Percentiles rank a stretch among this genome's conserved stretches.
Evolutionary conservation across 2,329 filamentous ascomycete species (phyloP).

Genomic region (Exutisphaerella laricina): DNA sequence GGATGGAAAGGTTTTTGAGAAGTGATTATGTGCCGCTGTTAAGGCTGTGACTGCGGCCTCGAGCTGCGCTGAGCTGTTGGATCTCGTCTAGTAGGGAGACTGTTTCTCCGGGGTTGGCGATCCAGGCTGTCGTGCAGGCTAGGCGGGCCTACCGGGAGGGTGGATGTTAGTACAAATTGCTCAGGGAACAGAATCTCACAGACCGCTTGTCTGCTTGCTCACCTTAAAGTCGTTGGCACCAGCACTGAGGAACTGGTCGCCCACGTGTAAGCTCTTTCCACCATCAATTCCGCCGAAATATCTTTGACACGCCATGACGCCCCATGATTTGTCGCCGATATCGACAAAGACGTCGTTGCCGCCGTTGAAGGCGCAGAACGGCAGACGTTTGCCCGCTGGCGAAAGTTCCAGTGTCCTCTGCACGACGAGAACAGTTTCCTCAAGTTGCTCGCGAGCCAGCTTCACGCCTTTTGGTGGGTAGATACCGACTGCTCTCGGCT

Average conservation of each 20-base stretch:
- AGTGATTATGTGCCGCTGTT: neutral
- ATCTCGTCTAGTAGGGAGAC: slow-evolving; percentile 85
- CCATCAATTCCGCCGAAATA: slow-evolving; percentile 76
- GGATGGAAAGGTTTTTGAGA: too few relatives aligned
- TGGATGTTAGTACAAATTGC: slow-evolving; percentile 1
- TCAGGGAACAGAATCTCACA: too few relatives aligned
- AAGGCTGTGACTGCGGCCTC: slow-evolving; percentile 4
- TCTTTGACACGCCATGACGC: slow-evolving; percentile 83
- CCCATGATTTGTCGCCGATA: slow-evolving; percentile 97
- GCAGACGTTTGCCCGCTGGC: slow-evolving; percentile 61
- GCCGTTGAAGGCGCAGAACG: slow-evolving; percentile 97
- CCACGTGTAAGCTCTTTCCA: slow-evolving; percentile 83
- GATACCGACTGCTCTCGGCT: slow-evolving; percentile 64
- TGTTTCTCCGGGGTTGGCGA: slow-evolving; percentile 86
- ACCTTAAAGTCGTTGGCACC: slow-evolving; percentile 96
- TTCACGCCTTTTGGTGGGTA: slow-evolving; percentile 33
- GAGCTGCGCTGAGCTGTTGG: slow-evolving; percentile 27
- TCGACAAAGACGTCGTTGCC: slow-evolving; percentile 98
- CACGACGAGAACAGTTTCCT: slow-evolving; percentile 91
- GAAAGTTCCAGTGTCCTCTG: slow-evolving; percentile 88
- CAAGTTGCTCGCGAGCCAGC: slow-evolving; percentile 77
- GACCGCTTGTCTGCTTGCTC: too few relatives aligned
- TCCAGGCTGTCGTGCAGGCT: slow-evolving; percentile 94
- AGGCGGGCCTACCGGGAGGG: slow-evolving; percentile 59
- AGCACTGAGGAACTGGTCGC: slow-evolving; percentile 90